Base-by-base conservation (phyloP, 495 filamentous ascomycete species). In the Chaetomium tenue region DNA sequence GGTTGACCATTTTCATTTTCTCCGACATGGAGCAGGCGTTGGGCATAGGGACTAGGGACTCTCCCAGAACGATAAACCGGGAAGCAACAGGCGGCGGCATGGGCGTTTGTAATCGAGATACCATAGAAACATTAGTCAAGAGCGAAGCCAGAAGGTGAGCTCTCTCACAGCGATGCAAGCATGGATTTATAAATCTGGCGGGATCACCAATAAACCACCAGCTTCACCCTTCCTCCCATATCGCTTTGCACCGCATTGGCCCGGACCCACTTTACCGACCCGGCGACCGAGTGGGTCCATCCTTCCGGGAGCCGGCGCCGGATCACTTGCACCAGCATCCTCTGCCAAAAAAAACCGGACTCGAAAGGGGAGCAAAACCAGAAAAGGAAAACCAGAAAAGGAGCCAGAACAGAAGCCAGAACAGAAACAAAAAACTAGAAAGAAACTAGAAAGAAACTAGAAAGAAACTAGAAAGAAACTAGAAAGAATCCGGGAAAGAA, bases 121-220 rank as follows among this genome's bases (percentile, higher is more conserved):
- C 62, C 62, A 64, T 64, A 58, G 62, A 63, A 26, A 28, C 61
- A 51, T 40, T 39, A 26, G 12, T 26, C 30, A 50, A 7, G 40
- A 22, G 46, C 16, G 46, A 22, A 30, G 40, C 23, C 28, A 37
- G 16, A 40, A 52, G 33, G 33, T 40, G 42, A 33, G 47, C 39
- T 23, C 9, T 55, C 12, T 33, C 16, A 9, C 8, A 44, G 22
- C 25, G 25, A 42, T 12, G n/a, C 16, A 30, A 55, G 6, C 23
- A 42, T 48, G 40, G 26, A 8, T 40, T 58, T 20, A 28, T 16
- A 30, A 22, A 48, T 60, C 44, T 13, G 2, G 7, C 57, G 30
- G 57, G 42, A 25, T 22, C 50, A 33, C 18, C 12, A 33, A 50
- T 4, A 18, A 1, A 33, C 6, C 6, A 18, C 12, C 15, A 11